A percentile compares a stretch with the other conserved stretches of the same genome.
phyloP scores from a whole-genome alignment of 1,284 basidiomycete species.

The Naganishia sp. region DNA sequence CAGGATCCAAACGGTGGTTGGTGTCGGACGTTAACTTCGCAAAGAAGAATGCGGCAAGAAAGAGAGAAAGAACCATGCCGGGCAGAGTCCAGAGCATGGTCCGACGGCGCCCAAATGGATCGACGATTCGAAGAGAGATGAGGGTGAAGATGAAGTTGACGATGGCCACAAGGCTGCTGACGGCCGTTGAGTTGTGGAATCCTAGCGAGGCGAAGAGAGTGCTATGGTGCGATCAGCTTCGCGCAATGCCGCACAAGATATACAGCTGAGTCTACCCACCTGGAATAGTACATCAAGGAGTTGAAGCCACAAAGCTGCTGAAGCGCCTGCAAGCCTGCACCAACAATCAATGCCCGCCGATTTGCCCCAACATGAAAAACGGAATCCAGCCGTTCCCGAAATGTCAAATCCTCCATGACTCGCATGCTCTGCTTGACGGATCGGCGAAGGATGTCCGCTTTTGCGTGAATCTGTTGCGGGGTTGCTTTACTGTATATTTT shows the following conservation, averaged over 20 bases:
- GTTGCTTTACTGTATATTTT: slow-evolving; percentile 69
- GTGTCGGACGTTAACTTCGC: slow-evolving; percentile 63
- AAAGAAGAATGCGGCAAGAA: slow-evolving; percentile 3
- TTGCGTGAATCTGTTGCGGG: slow-evolving; percentile 65
- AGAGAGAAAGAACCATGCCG: slow-evolving; percentile 71
- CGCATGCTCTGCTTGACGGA: slow-evolving; percentile 67
- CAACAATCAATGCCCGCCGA: slow-evolving; percentile 70
- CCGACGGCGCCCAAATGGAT: slow-evolving; percentile 70
- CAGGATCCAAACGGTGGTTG: slow-evolving; percentile 62
- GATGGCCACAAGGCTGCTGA: slow-evolving; percentile 72
- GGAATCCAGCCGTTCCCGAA: slow-evolving; percentile 61
- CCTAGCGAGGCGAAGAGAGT: slow-evolving; percentile 78
- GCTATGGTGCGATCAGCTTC: neutral
- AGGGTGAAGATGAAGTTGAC: slow-evolving; percentile 82
- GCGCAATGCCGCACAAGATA: slow-evolving; percentile 55
- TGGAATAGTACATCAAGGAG: slow-evolving; percentile 67
- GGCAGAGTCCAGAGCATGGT: slow-evolving; percentile 77
- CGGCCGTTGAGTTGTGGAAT: slow-evolving; percentile 75
- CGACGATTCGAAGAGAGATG: slow-evolving; percentile 71
- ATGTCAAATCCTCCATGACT: slow-evolving; percentile 64
- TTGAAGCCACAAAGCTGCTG: slow-evolving; percentile 80
- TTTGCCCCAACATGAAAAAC: slow-evolving; percentile 64
- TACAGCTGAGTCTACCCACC: neutral
- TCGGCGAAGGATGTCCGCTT: slow-evolving; percentile 62
- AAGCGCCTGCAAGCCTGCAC: slow-evolving; percentile 75